Percentiles rank a stretch among this genome's conserved stretches.
These are phyloP conservation scores for Cenchrus americanus DNA, from an alignment of 176 grass and related monocot species.

Conservation along the genomic window DNA sequence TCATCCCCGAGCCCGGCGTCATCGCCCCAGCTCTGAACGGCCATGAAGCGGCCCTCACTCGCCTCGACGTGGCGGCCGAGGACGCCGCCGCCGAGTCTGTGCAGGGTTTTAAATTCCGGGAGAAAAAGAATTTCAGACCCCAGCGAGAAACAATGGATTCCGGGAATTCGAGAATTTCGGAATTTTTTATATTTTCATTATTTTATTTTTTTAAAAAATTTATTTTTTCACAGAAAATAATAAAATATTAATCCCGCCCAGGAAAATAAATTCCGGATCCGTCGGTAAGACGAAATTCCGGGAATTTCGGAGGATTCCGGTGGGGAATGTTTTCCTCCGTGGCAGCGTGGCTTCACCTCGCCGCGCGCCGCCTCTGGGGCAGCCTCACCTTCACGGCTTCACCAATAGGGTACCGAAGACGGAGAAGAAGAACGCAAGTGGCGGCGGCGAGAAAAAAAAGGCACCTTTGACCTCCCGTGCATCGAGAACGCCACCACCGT, in stretches of 20 bases:
- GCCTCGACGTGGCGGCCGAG: background rate
- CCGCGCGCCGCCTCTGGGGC: slow-evolving; percentile 24
- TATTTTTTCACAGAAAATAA: too few relatives aligned
- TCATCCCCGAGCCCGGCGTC: background rate
- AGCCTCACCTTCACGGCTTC: background rate
- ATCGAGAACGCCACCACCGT: background rate
- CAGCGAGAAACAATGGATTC: too few relatives aligned
- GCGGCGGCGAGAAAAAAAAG: background rate
- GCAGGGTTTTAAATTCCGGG: too few relatives aligned
- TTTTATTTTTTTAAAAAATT: too few relatives aligned
- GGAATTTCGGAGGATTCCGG: too few relatives aligned
- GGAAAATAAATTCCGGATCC: too few relatives aligned
- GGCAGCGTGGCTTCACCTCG: slow-evolving; percentile 24
- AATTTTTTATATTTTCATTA: too few relatives aligned
- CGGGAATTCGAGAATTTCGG: too few relatives aligned
- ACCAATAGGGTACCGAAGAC: background rate
- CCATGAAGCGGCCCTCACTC: background rate
- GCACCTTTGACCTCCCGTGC: background rate
- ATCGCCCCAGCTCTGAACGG: background rate
- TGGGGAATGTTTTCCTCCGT: too few relatives aligned
- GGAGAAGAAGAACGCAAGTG: background rate
- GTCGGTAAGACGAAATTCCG: too few relatives aligned
- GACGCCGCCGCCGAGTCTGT: background rate
- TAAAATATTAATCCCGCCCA: too few relatives aligned
- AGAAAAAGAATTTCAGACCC: too few relatives aligned